These are phyloP conservation scores for Oehlia diaphana DNA, from an alignment of 192 early-diverging fungal species.

Conservation along the genomic window DNA sequence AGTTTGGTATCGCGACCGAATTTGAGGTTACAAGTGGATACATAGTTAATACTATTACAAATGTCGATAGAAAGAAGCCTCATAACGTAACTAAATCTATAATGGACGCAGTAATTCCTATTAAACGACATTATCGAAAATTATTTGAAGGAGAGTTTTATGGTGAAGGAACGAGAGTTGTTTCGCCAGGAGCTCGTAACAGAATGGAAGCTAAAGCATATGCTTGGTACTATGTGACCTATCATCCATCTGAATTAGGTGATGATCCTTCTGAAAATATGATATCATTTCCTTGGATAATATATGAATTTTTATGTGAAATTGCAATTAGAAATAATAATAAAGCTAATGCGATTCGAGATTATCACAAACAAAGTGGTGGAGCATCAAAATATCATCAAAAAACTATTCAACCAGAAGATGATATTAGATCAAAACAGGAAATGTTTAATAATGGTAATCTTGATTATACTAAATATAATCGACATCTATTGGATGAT, in stretches of 20 bases:
- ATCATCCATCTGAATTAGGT: slow-evolving; percentile 45
- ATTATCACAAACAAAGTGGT: background rate
- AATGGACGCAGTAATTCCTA: slow-evolving; percentile 33
- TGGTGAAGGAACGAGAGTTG: slow-evolving; percentile 26
- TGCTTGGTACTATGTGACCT: slow-evolving; percentile 76
- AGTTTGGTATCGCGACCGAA: slow-evolving; percentile 56
- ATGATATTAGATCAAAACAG: no score
- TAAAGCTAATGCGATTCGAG: background rate
- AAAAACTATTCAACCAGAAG: no score
- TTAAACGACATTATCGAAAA: slow-evolving; percentile 44
- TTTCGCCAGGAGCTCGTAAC: slow-evolving; percentile 18
- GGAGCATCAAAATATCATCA: no score
- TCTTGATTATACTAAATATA: no score
- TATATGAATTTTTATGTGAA: slow-evolving; percentile 44
- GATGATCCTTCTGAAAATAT: slow-evolving; percentile 36
- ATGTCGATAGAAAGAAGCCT: slow-evolving; percentile 48
- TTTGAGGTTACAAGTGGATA: slow-evolving; percentile 44
- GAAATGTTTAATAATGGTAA: no score
- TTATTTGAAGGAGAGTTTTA: slow-evolving; percentile 51
- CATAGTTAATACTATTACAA: slow-evolving; percentile 34
- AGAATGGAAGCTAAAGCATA: slow-evolving; percentile 51
- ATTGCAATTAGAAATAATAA: slow-evolving; percentile 36
- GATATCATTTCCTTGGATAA: slow-evolving; percentile 52
- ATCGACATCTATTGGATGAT: no score
- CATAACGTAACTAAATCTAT: slow-evolving; percentile 54